Evolutionary conservation across 345 rosid genomes (phyloP), one percentile per base, ranked within the genome.

Genomic region (Rhodomyrtus tomentosa): DNA sequence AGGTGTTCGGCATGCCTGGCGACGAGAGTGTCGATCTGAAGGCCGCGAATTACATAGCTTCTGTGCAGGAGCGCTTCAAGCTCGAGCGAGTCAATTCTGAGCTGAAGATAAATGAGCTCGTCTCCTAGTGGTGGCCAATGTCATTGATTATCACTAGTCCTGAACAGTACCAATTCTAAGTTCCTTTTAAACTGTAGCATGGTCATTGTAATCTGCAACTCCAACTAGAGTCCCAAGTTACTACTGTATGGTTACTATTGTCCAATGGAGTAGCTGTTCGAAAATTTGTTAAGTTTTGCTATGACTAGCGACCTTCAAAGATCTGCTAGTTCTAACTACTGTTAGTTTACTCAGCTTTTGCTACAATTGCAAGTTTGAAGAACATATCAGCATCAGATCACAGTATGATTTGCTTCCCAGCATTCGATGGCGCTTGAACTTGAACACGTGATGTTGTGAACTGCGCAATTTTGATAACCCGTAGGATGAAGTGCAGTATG

Each of bases 61-160:
- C 91, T 5, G 94, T 91, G 84, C 91, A 86, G 80, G 93, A 91
- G 56, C 92, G 96, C 73, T 92, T 92, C 90, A 92, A 90, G 89
- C 93, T 88, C 73, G 93, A 93, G 85, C 73, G 88, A 52, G 6
- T n/a, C 87, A 83, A 86, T 84, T 89, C 90, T 0, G 92, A 89
- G 73, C 50, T 80, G 53, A 56, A 74, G 40, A 83, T 72, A 58
- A 55, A 32, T 40, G 89, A 89, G 55, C 85, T 86, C 36, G 6
- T 55, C 55, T 53, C 62, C 51, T 32, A 62, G 83, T 7, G 2
- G 50, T 12, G 16, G 15, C 45, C 76, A 7, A 16, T 32, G 2
- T 50, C 82, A n/a, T 13, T 81, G 7, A 4, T 15, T 81, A 27
- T 16, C 4, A 29, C 0, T 36, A 15, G n/a, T 62, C 42, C 52